A percentile compares a stretch with the other conserved stretches of the same genome.
Evolutionary conservation across 108 stramenopile species (phyloP).

Genomic region (Skeletonema marinoi): DNA sequence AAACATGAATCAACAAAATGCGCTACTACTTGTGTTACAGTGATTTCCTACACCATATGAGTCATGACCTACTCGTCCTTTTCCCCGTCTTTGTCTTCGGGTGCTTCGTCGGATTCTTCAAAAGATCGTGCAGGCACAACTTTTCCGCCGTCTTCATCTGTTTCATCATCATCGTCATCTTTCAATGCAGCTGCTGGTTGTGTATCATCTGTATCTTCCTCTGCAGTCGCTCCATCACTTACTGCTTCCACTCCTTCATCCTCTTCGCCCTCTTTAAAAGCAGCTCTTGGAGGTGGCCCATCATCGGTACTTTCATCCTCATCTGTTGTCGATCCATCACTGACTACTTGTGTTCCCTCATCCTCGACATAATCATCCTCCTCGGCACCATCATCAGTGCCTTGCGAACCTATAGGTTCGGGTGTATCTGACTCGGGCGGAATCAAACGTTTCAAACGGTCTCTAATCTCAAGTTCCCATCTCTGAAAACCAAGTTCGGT

Average conservation of each 20-base stretch:
- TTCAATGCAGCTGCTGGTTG: not conserved
- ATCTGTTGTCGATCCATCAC: not conserved
- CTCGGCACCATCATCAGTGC: not conserved
- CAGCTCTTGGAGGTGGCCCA: conserved; percentile 1
- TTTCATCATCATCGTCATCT: conserved; percentile 19
- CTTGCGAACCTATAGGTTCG: not conserved
- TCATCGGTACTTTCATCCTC: not conserved
- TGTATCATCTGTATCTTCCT: not conserved
- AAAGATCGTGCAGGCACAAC: not conserved
- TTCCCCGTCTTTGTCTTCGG: not conserved
- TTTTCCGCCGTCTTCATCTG: not conserved
- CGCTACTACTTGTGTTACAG: not conserved
- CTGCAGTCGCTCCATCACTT: not conserved
- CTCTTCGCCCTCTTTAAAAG: not conserved
- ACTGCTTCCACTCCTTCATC: not conserved
- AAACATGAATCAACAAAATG: not conserved
- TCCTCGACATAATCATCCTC: conserved; percentile 7
- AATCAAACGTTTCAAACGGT: conserved; percentile 22
- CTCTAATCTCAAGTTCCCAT: conserved; percentile 55
- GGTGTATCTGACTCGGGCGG: not conserved
- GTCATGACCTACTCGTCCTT: not conserved
- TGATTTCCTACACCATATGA: not conserved
- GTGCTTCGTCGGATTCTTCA: not conserved
- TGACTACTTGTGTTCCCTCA: not conserved
- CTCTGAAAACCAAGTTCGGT: conserved; percentile 57